Evolutionary conservation across 306 rosid species (phyloP).

Genomic region (Chamaecrista fasciculata): DNA sequence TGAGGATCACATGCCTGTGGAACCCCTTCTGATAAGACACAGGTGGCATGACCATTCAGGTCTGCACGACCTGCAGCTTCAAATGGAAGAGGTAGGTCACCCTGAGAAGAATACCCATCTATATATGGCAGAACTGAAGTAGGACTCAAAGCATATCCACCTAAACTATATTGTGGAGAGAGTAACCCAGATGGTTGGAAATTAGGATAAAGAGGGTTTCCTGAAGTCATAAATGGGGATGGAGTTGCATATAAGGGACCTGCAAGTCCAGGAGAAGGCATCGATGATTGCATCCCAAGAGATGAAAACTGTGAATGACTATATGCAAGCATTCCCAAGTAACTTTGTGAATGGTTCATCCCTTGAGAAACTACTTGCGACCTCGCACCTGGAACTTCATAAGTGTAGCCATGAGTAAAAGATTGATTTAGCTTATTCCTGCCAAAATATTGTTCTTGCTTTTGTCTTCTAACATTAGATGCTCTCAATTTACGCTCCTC

Average conservation of each 20-base stretch:
- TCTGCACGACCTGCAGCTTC: conserved; percentile 43
- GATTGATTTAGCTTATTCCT: conserved; percentile 29
- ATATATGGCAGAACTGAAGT: conserved; percentile 39
- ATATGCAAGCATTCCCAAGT: conserved; percentile 39
- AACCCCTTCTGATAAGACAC: conserved; percentile 40
- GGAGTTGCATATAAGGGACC: conserved; percentile 54
- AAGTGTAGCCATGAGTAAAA: conserved; percentile 29
- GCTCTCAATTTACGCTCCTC: conserved; percentile 29
- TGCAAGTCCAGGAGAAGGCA: conserved; percentile 42
- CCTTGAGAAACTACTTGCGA: conserved; percentile 45
- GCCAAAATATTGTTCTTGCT: conserved; percentile 30
- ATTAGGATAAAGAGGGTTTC: conserved; percentile 47
- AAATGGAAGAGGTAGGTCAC: conserved; percentile 43
- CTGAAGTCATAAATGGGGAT: conserved; percentile 48
- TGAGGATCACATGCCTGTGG: conserved; percentile 40
- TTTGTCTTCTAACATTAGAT: conserved; percentile 24
- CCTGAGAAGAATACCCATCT: conserved; percentile 51
- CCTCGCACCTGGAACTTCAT: conserved; percentile 40
- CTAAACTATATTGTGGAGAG: conserved; percentile 43
- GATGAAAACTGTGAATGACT: conserved; percentile 47
- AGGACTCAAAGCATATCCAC: conserved; percentile 52
- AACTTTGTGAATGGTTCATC: conserved; percentile 35
- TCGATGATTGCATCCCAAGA: conserved; percentile 41
- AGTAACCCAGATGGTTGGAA: conserved; percentile 38
- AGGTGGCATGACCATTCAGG: conserved; percentile 40